Evolutionary conservation across 139 green algal species (phyloP).

Genomic region (Monoraphidium neglectum): DNA sequence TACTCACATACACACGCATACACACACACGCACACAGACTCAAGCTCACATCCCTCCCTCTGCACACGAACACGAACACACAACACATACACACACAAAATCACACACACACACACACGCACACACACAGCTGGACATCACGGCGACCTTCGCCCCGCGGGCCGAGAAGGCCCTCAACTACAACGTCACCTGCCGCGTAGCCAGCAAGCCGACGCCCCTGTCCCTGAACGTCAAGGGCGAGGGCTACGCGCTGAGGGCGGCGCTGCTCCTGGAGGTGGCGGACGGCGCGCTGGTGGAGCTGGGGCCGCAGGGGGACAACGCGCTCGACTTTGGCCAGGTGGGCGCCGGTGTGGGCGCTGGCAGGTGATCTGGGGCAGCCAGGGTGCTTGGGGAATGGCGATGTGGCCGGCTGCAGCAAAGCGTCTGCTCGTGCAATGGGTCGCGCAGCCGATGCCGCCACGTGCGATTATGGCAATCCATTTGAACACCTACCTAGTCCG

Average conservation of each 20-base stretch:
- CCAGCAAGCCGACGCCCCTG: slow-evolving; percentile 68
- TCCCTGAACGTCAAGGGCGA: slow-evolving; percentile 84
- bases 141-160: slow-evolving; percentile 22
- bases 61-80: no score
- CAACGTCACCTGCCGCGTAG: slow-evolving; percentile 70
- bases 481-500: not conserved
- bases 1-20: no score
- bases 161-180: slow-evolving; percentile 69
- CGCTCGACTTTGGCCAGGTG: slow-evolving; percentile 78
- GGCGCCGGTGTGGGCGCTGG: not conserved
- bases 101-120: not conserved
- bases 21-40: no score
- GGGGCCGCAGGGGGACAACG: slow-evolving; percentile 47
- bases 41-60: no score
- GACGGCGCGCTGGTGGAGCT: slow-evolving; percentile 54
- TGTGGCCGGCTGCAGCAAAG: not conserved
- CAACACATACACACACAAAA: no score
- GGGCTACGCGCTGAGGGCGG: slow-evolving; percentile 70
- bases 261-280: slow-evolving; percentile 60
- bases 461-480: not conserved
- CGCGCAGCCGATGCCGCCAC: not conserved
- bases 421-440: not conserved
- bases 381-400: no score
- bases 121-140: slow-evolving; percentile 15
- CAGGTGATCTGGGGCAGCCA: no score